Evolutionary conservation across 192 early-diverging fungal species (phyloP), one percentile per base, ranked within the genome.

Genomic region (Mortierella hygrophila): DNA sequence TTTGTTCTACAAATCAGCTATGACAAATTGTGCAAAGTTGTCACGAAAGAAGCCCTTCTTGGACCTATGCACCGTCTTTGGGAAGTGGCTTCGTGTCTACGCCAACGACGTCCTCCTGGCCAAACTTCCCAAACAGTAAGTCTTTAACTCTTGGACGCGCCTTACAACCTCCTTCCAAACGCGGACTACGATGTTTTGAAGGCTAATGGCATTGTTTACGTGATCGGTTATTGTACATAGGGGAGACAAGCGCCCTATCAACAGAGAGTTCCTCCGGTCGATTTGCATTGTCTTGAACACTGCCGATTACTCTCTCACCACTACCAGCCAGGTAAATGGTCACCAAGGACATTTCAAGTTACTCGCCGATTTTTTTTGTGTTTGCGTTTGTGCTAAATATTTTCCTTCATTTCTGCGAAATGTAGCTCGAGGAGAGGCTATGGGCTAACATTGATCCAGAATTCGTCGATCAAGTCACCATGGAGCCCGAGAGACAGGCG

Each of bases 291-390:
- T 97, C 35, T 89, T 98, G 77, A 98, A 98, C 68, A 99, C 98
- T 0, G 96, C 96, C 0, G 98, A 99, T 87, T 99, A 99, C 87
- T 99, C 98, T 80, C 90, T 92, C 38, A 90, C 93, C 16, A 97
- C 96, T 2, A 97, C 95, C 0, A 85, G 90, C 15, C 96, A 96
- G 89, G 95, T 94, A 89, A 70, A 65, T 21, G 13, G 13, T 21
- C 23, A 7, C 4, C 23, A 38, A 20, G 23, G 23, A 6, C 5
- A 72, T 70, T 0, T 70, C 7, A 3, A 70, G 68, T 21, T 26
- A 26, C 16, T 46, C 21, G 23, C 42, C 26, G 21, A 63, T 2
- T 3, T 5, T 40, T 57, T 26, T 18, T 15, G 23, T 20, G 23
- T 60, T 42, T 55, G 32, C 32, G 7, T 13, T 47, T 35, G 15